phyloP scores from a whole-genome alignment of 108 stramenopile species.

The Craspedostauros australis region DNA sequence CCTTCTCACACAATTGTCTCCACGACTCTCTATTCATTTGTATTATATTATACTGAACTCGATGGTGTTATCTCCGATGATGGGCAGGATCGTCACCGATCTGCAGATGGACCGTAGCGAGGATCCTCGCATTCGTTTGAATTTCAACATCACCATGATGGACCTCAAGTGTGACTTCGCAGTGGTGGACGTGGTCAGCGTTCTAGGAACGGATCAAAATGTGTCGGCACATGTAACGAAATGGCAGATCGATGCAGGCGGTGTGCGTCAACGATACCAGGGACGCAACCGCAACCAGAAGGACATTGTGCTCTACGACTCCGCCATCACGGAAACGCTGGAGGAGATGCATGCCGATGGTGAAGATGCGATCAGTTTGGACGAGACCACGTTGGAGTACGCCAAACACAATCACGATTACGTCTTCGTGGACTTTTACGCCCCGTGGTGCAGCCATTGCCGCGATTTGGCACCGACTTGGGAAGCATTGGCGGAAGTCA shows the following conservation, averaged over 20 bases:
- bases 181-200: conserved; percentile 72
- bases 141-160: conserved; percentile 94
- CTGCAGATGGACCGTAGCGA: conserved; percentile 67
- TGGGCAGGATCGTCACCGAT: conserved; percentile 35
- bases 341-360: conserved; percentile 88
- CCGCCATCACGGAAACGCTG: conserved; percentile 58
- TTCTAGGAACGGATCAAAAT: conserved; percentile 92
- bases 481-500: conserved; percentile 84
- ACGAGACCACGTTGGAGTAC: conserved; percentile 32
- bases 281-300: conserved; percentile 84
- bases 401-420: conserved; percentile 38
- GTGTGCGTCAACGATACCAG: conserved; percentile 69
- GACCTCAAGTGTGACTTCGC: conserved; percentile 87
- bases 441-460: conserved; percentile 85
- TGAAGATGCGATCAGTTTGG: conserved; percentile 72
- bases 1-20: no score
- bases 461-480: conserved; percentile 79
- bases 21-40: no score
- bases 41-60: no score
- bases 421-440: conserved; percentile 63
- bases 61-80: background rate
- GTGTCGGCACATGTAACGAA: conserved; percentile 91
- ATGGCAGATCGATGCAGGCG: conserved; percentile 88
- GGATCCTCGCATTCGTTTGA: conserved; percentile 64
- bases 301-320: conserved; percentile 58